Evolutionary conservation across 257 asterid genomes (phyloP).

Genomic region (Ehretia macrophylla): DNA sequence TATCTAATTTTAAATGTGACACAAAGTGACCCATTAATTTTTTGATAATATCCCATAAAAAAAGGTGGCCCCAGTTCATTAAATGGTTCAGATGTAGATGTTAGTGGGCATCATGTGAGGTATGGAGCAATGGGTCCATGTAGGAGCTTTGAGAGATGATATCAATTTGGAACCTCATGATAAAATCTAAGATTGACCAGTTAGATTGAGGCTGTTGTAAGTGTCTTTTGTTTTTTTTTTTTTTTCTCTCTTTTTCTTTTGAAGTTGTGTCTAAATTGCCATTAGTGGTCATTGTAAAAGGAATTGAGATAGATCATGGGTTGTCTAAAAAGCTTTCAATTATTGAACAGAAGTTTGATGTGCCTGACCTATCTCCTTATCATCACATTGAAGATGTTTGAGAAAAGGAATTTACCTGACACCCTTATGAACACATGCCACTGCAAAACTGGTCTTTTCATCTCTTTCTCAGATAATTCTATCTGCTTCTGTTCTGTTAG

Average conservation of each 20-base stretch:
- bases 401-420: slow-evolving; percentile 34
- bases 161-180: slow-evolving; percentile 10
- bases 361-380: slow-evolving; percentile 9
- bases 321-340: slow-evolving; percentile 35
- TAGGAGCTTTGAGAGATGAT: background rate
- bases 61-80: slow-evolving; percentile 7
- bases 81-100: background rate
- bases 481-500: slow-evolving; percentile 22
- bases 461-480: slow-evolving; percentile 20
- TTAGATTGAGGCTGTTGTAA: slow-evolving; percentile 16
- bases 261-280: background rate
- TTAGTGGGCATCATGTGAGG: slow-evolving; percentile 28
- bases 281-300: background rate
- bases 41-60: slow-evolving; percentile 17
- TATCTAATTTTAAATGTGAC: too few species aligned
- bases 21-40: too few species aligned
- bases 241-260: too few species aligned
- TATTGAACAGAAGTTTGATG: slow-evolving; percentile 15
- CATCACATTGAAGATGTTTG: slow-evolving; percentile 21
- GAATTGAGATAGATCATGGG: slow-evolving; percentile 36
- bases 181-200: slow-evolving; percentile 18
- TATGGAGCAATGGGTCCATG: slow-evolving; percentile 58
- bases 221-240: background rate
- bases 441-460: slow-evolving; percentile 6
- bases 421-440: slow-evolving; percentile 24